These are phyloP conservation scores for Tirmania nivea DNA, from an alignment of 495 filamentous ascomycete species.

Conservation along the genomic window DNA sequence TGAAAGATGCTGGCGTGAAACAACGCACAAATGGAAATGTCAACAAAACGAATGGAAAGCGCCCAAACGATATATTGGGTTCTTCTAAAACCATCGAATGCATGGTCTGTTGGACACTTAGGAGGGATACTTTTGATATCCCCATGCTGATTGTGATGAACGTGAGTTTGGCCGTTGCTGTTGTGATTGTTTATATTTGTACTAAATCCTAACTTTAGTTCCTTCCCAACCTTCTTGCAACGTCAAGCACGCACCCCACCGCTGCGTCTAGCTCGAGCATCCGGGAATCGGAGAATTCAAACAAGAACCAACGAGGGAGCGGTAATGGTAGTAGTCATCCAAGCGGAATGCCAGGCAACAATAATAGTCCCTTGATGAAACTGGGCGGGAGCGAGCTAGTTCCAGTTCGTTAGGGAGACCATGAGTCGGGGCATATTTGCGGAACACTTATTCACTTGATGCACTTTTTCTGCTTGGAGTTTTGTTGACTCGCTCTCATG, in stretches of 20 bases:
- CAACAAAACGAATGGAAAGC: slow-evolving; percentile 63
- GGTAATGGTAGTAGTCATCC: too few relatives aligned
- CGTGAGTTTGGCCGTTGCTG: slow-evolving; percentile 34
- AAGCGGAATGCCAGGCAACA: too few relatives aligned
- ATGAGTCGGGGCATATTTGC: too few relatives aligned
- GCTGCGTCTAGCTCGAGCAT: too few relatives aligned
- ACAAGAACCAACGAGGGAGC: too few relatives aligned
- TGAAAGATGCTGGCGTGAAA: slow-evolving; percentile 19
- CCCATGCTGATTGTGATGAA: slow-evolving; percentile 97
- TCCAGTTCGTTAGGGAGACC: too few relatives aligned
- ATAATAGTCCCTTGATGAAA: too few relatives aligned
- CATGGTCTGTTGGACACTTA: slow-evolving; percentile 89
- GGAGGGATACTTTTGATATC: slow-evolving; percentile 92
- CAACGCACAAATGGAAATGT: slow-evolving; percentile 26
- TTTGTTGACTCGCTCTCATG: too few relatives aligned
- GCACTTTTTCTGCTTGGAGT: too few relatives aligned
- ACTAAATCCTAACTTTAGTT: background rate
- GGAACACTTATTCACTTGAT: too few relatives aligned
- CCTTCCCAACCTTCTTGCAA: background rate
- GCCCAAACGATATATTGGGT: background rate
- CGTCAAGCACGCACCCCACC: background rate
- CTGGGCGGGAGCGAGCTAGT: too few relatives aligned
- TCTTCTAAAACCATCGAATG: slow-evolving; percentile 39
- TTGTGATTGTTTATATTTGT: background rate
- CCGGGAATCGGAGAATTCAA: too few relatives aligned